A percentile compares a stretch with the other conserved stretches of the same genome.
Conservation (phyloP, 176 grass and related monocot species). For the Puya raimondii region DNA sequence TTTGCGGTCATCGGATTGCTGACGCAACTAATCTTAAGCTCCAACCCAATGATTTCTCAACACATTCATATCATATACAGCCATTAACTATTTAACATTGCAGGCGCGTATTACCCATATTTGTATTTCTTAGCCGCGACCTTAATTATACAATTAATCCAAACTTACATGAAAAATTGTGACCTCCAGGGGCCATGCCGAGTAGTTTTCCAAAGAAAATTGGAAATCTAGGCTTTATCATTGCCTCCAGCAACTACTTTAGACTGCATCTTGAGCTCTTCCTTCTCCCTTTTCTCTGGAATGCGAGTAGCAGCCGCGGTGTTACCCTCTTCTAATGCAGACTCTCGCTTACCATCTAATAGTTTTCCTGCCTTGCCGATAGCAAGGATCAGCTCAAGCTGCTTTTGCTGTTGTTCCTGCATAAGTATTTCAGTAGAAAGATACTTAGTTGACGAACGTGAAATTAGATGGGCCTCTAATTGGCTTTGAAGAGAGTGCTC, state of each 20-base stretch:
- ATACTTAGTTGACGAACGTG: neutral
- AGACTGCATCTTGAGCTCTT: constrained; percentile 16
- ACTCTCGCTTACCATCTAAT: constrained; percentile 23
- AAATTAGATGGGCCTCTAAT: neutral
- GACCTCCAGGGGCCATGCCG: constrained; percentile 5
- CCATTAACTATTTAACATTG: neutral
- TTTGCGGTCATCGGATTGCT: too few relatives aligned
- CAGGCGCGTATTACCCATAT: neutral
- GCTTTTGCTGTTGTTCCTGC: constrained; percentile 88
- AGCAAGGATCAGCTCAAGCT: constrained; percentile 66
- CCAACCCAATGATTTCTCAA: neutral
- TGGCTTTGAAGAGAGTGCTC: neutral
- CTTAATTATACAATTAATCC: constrained; percentile 5
- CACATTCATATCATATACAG: neutral
- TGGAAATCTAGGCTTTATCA: constrained; percentile 30
- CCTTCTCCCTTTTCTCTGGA: constrained; percentile 12
- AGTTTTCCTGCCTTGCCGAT: constrained; percentile 40
- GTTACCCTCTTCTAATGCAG: constrained; percentile 10
- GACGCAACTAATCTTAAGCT: neutral
- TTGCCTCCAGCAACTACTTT: constrained; percentile 21
- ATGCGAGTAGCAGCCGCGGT: constrained; percentile 6
- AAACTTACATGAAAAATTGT: constrained; percentile 17
- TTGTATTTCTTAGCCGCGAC: neutral
- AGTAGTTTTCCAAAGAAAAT: constrained; percentile 3
- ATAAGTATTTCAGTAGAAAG: neutral